These are phyloP conservation scores for Aspergillus ruber DNA, from an alignment of 2,329 filamentous ascomycete genomes.

Conservation along the genomic window DNA sequence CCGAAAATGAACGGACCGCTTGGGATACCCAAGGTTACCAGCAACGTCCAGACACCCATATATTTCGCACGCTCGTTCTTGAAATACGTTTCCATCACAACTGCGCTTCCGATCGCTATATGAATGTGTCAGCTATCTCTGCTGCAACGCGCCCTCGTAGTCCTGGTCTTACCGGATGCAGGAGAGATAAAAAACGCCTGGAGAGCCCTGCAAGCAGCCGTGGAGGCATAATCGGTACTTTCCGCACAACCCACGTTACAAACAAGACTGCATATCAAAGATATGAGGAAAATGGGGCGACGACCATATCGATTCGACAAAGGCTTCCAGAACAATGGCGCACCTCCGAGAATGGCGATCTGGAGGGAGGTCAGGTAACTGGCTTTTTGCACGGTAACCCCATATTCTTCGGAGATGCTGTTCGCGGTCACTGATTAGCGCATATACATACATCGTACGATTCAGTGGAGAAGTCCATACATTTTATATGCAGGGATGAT, in stretches of 20 bases:
- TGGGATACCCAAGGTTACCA: conserved; percentile 47
- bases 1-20: conserved; percentile 32
- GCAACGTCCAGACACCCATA: conserved; percentile 53
- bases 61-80: conserved; percentile 48
- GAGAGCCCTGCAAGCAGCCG: conserved; percentile 47
- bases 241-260: conserved; percentile 52
- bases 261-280: conserved; percentile 43
- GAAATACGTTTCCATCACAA: conserved; percentile 55
- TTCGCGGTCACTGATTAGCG: no score
- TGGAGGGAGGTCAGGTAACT: conserved; percentile 52
- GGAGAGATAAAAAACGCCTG: conserved; percentile 53
- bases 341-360: conserved; percentile 48
- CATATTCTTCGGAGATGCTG: conserved; percentile 47
- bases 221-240: conserved; percentile 43
- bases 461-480: no score
- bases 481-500: conserved; percentile 52
- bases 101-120: conserved; percentile 49
- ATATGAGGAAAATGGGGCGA: conserved; percentile 50
- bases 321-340: conserved; percentile 52
- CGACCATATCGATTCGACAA: conserved; percentile 50
- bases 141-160: no score
- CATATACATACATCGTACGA: no score
- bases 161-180: conserved; percentile 26
- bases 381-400: conserved; percentile 42
- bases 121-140: no score